Conservation (phyloP, 2,329 filamentous ascomycete genomes). For the Furcasterigmium furcatum region DNA sequence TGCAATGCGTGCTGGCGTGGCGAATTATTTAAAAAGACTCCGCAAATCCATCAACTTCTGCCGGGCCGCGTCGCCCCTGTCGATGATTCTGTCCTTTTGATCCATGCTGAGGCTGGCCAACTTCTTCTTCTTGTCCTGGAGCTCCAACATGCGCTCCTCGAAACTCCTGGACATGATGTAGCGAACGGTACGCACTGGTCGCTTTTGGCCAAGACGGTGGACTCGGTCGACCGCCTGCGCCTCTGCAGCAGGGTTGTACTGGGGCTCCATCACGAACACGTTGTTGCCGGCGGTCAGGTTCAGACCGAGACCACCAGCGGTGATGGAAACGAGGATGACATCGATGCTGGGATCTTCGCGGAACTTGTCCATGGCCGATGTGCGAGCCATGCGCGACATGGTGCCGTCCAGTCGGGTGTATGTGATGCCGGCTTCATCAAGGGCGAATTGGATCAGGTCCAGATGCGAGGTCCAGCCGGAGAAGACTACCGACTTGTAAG, state of each 20-base stretch:
- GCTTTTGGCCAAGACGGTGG: constrained; percentile 83
- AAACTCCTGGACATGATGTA: constrained; percentile 91
- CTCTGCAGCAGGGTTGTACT: constrained; percentile 94
- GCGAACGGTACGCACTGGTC: constrained; percentile 81
- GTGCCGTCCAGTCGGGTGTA: constrained; percentile 86
- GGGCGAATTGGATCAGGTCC: constrained; percentile 83
- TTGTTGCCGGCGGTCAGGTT: constrained; percentile 84
- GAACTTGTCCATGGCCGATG: constrained; percentile 73
- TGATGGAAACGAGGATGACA: constrained; percentile 88
- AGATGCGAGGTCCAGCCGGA: constrained; percentile 95
- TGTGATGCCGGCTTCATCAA: constrained; percentile 62
- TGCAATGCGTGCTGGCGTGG: background rate
- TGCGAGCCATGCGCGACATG: constrained; percentile 75
- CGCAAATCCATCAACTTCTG: constrained; percentile 58
- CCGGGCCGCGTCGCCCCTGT: constrained; percentile 54
- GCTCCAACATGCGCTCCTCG: constrained; percentile 85
- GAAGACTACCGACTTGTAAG: constrained; percentile 91
- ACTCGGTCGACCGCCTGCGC: constrained; percentile 93
- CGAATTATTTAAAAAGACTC: constrained; percentile 50
- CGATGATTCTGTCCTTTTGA: constrained; percentile 47
- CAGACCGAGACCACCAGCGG: constrained; percentile 85
- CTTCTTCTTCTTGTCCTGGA: constrained; percentile 91
- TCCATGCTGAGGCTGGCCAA: constrained; percentile 86
- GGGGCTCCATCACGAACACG: constrained; percentile 97
- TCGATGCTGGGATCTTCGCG: constrained; percentile 67